Percentiles rank a stretch among this genome's conserved stretches.
phyloP scores from a whole-genome alignment of 1,284 basidiomycete genomes.

The Ustilago trichophora region DNA sequence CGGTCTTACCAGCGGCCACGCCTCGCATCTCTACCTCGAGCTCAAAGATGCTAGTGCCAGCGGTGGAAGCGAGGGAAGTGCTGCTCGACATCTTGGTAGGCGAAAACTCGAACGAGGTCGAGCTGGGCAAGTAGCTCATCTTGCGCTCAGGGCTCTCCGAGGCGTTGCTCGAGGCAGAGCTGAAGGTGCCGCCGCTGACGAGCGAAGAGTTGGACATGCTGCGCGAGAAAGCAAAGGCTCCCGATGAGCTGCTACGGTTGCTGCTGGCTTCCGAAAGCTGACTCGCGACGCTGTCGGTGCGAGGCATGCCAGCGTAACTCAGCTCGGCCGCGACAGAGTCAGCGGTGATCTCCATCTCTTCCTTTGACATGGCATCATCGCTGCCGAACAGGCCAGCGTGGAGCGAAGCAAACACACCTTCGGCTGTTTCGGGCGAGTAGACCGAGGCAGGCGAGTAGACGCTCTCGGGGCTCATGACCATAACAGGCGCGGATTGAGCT shows the following conservation, averaged over 20 bases:
- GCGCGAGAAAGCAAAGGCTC: slow-evolving; percentile 47
- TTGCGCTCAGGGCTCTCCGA: slow-evolving; percentile 41
- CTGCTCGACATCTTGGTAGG: slow-evolving; percentile 37
- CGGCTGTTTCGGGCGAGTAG: slow-evolving; percentile 27
- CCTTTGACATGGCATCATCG: slow-evolving; percentile 18
- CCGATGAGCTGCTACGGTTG: slow-evolving; percentile 41
- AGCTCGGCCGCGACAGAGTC: slow-evolving; percentile 22
- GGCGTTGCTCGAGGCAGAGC: slow-evolving; percentile 41
- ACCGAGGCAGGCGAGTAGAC: slow-evolving; percentile 40
- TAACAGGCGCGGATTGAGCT: not conserved
- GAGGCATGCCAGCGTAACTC: slow-evolving; percentile 23
- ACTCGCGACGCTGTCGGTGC: slow-evolving; percentile 42
- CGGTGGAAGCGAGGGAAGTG: slow-evolving; percentile 36
- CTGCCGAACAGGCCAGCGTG: slow-evolving; percentile 17
- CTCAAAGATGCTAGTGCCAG: slow-evolving; percentile 40
- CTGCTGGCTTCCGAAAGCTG: slow-evolving; percentile 36
- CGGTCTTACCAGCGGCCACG: not conserved
- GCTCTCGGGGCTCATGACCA: slow-evolving; percentile 35
- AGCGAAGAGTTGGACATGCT: slow-evolving; percentile 48
- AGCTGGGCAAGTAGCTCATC: slow-evolving; percentile 24
- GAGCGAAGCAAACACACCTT: slow-evolving; percentile 24
- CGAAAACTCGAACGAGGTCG: slow-evolving; percentile 27
- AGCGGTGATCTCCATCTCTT: slow-evolving; percentile 25
- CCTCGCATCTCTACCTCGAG: slow-evolving; percentile 11
- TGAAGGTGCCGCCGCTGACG: slow-evolving; percentile 42